Base-by-base conservation (phyloP, 2,329 filamentous ascomycete genomes). In the Scedosporium apiospermum region DNA sequence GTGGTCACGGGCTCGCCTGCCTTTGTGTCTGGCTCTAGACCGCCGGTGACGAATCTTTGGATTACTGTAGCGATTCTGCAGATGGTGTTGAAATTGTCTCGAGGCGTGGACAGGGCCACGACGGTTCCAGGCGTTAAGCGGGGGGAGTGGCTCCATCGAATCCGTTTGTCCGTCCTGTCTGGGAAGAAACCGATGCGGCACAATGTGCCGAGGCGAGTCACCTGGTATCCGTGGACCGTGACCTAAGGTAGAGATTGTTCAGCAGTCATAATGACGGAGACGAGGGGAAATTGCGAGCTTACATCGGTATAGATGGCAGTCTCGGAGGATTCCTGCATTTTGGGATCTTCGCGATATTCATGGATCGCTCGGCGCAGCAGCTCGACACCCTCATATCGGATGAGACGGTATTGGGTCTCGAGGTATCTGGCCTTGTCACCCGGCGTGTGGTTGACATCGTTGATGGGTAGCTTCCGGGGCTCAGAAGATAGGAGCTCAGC, bases 61-160 rank as follows among this genome's bases (percentile, higher is more conserved):
- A 89, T 89, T 23, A 97, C 82, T 2, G 85, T 79, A 0, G 88
- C 92, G 3, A 95, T 78, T 49, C 88, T 82, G 66, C 89, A 92
- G 38, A 83, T 78, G 0, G 72, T 83, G 30, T 77, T 69, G 68
- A 96, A 96, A 6, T 75, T 77, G 68, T 96, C 88, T 0, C 73
- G 67, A 0, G 71, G 73, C 0, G 82, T 76, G 0, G 80, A 81
- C 1, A 88, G 63, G 0, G 77, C 83, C 0, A 88, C 76, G 0
- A 87, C 68, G 0, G 74, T 80, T 0, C 85, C 84, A 0, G 80
- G 75, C 0, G 74, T 77, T 0, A 88, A 75, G 0, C 84, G 76
- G 21, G 76, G 77, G 0, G 81, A 82, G 21, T 81, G 76, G 1
- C 73, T 76, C 76, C 91, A 96, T 0, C 83, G 75, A 46, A 96